Evolutionary conservation across 2,329 filamentous ascomycete species (phyloP).

Genomic region (Pseudocercospora musae): DNA sequence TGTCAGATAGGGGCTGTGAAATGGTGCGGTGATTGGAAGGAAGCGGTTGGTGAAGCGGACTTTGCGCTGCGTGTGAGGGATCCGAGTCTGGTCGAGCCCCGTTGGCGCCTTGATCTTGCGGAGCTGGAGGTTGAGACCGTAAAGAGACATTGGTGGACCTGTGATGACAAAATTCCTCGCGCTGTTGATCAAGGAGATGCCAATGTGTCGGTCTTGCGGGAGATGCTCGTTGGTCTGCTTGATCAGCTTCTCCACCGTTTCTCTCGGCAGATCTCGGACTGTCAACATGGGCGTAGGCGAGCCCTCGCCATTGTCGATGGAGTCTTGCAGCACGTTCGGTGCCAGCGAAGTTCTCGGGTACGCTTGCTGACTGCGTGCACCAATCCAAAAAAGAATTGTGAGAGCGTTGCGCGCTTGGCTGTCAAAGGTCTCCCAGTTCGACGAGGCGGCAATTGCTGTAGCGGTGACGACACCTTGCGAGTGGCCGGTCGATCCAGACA

Average conservation of each 20-base stretch:
- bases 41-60: slow-evolving; percentile 96
- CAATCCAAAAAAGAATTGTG: slow-evolving; percentile 97
- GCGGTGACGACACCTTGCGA: slow-evolving; percentile 95
- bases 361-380: slow-evolving; percentile 91
- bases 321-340: slow-evolving; percentile 86
- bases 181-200: slow-evolving; percentile 94
- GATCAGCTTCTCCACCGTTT: slow-evolving; percentile 92
- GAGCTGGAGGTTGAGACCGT: slow-evolving; percentile 90
- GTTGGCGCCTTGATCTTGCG: slow-evolving; percentile 97
- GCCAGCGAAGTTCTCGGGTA: slow-evolving; percentile 94
- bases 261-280: slow-evolving; percentile 84
- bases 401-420: slow-evolving; percentile 75
- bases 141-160: slow-evolving; percentile 90
- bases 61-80: slow-evolving; percentile 94
- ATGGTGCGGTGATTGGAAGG: slow-evolving; percentile 93
- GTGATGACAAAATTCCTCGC: slow-evolving; percentile 96
- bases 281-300: slow-evolving; percentile 95
- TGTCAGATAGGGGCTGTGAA: slow-evolving; percentile 91
- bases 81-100: slow-evolving; percentile 90
- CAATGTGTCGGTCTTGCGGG: slow-evolving; percentile 86
- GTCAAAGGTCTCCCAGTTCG: slow-evolving; percentile 89
- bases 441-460: slow-evolving; percentile 82
- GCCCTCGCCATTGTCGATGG: slow-evolving; percentile 91
- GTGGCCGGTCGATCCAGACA: slow-evolving; percentile 89
- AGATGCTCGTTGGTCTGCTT: slow-evolving; percentile 96